A percentile compares a stretch with the other conserved stretches of the same genome.
These are phyloP conservation scores for Sporodiniella umbellata DNA, from an alignment of 371 early-diverging fungal genomes.

Conservation along the genomic window DNA sequence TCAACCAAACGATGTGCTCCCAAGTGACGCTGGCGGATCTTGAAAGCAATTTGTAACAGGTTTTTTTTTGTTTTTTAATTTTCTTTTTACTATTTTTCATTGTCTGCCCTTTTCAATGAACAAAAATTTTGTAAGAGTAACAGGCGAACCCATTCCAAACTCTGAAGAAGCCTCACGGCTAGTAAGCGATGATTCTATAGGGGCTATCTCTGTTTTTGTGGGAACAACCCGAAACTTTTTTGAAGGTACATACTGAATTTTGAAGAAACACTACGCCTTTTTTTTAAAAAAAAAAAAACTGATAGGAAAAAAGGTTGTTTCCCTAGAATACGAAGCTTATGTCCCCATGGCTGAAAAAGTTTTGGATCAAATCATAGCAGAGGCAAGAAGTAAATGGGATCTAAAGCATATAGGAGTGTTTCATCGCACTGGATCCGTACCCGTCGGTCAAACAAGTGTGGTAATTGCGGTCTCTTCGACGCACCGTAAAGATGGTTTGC, in stretches of 20 bases:
- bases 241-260: too few relatives aligned
- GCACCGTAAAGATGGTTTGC: constrained; percentile 74
- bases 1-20: too few relatives aligned
- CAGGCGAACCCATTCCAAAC: constrained; percentile 38
- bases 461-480: constrained; percentile 76
- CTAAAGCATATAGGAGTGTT: constrained; percentile 67
- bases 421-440: constrained; percentile 75
- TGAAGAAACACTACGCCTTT: too few relatives aligned
- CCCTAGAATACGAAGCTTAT: constrained; percentile 83
- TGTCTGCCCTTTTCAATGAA: constrained; percentile 15
- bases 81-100: background rate
- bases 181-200: constrained; percentile 67
- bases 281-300: background rate
- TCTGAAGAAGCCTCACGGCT: constrained; percentile 47
- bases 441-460: constrained; percentile 79
- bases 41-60: too few relatives aligned
- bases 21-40: too few relatives aligned
- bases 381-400: constrained; percentile 64
- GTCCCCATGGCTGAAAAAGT: constrained; percentile 76
- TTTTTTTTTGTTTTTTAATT: too few relatives aligned
- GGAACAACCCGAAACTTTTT: constrained; percentile 85
- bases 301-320: constrained; percentile 63
- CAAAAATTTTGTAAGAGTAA: constrained; percentile 46
- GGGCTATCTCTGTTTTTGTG: constrained; percentile 81
- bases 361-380: constrained; percentile 49